Conservation (phyloP, 306 rosid genomes). For the Begonia fuchsioides region DNA sequence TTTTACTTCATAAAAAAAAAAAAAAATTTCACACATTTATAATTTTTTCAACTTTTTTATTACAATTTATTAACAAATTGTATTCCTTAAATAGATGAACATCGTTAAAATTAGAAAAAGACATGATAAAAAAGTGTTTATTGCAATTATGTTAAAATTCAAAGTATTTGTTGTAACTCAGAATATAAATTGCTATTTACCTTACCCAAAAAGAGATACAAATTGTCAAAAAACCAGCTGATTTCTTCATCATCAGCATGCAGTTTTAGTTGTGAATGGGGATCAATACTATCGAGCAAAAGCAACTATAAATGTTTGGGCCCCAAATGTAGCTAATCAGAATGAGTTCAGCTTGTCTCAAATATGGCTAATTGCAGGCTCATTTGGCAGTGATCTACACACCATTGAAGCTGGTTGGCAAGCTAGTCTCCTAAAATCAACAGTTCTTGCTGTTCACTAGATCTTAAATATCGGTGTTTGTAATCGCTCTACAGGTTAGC, state of each 20-base stretch:
- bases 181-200: too few relatives aligned
- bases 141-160: too few relatives aligned
- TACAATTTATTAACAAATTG: too few relatives aligned
- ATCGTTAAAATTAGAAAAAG: too few relatives aligned
- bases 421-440: conserved; percentile 28
- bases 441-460: background rate
- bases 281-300: conserved; percentile 96
- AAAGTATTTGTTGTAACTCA: too few relatives aligned
- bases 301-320: conserved; percentile 83
- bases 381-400: conserved; percentile 75
- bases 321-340: conserved; percentile 59
- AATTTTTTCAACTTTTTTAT: too few relatives aligned
- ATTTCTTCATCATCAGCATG: conserved; percentile 47
- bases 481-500: conserved; percentile 49
- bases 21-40: too few relatives aligned
- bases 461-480: background rate
- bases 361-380: conserved; percentile 91
- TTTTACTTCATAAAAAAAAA: too few relatives aligned
- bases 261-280: conserved; percentile 85
- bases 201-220: too few relatives aligned
- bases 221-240: too few relatives aligned
- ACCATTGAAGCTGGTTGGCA: conserved; percentile 99
- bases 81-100: too few relatives aligned
- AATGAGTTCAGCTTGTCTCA: conserved; percentile 94
- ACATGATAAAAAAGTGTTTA: too few relatives aligned